phyloP scores from a whole-genome alignment of 371 early-diverging fungal species.

The Dinochytrium kinnereticum region DNA sequence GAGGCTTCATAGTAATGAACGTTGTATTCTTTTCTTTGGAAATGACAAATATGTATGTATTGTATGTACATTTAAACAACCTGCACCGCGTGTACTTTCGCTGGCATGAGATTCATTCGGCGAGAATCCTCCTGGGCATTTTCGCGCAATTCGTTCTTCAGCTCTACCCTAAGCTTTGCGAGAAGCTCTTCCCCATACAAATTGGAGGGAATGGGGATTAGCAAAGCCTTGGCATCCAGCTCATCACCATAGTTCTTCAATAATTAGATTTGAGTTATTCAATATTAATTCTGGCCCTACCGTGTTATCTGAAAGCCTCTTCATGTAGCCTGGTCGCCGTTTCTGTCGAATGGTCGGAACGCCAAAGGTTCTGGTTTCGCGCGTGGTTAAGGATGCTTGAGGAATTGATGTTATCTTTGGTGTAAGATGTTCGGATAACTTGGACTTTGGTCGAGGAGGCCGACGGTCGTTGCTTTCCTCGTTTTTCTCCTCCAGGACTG shows the following conservation, averaged over 20 bases:
- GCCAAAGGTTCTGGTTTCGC: conserved; percentile 28
- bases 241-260: conserved; percentile 46
- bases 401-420: conserved; percentile 16
- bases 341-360: conserved; percentile 42
- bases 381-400: not conserved
- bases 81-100: not conserved
- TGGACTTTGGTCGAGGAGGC: not conserved
- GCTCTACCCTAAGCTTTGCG: not conserved
- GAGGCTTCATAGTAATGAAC: not conserved
- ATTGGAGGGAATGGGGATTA: conserved; percentile 44
- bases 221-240: conserved; percentile 41
- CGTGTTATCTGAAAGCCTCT: conserved; percentile 40
- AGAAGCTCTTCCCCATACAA: conserved; percentile 37
- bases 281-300: conserved; percentile 10
- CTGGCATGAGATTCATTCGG: not conserved
- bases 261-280: not conserved
- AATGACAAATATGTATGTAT: too few species aligned
- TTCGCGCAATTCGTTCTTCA: not conserved
- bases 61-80: not conserved
- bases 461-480: not conserved
- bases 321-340: conserved; percentile 30
- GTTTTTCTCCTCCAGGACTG: not conserved
- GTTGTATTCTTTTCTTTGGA: too few species aligned
- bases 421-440: conserved; percentile 18
- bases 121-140: not conserved